A percentile compares a stretch with the other conserved stretches of the same genome.
phyloP scores from a whole-genome alignment of 2,329 filamentous ascomycete species.

The Hypoxylon sp. region DNA sequence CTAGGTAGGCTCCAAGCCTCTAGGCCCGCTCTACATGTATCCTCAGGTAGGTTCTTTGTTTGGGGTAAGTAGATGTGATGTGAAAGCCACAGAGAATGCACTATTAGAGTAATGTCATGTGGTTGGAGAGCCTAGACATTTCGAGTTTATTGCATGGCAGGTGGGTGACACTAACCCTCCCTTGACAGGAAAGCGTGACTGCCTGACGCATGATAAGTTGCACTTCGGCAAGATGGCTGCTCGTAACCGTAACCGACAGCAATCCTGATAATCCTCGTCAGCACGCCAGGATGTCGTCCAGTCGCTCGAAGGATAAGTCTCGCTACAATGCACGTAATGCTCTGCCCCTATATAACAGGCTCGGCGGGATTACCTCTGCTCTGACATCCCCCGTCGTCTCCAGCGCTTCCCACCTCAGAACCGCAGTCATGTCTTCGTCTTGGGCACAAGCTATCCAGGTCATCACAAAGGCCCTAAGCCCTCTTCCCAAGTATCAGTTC shows the following conservation, averaged over 20 bases:
- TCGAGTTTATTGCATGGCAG: neutral
- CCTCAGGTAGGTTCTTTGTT: too few species aligned
- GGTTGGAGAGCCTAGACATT: neutral
- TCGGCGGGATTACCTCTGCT: neutral
- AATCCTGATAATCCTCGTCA: neutral
- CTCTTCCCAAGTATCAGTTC: slow-evolving; percentile 32
- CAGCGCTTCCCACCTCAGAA: neutral
- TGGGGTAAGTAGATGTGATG: too few species aligned
- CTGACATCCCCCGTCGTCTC: neutral
- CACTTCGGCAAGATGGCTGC: neutral
- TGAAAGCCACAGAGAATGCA: neutral
- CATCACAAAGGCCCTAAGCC: slow-evolving; percentile 26
- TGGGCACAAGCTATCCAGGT: slow-evolving; percentile 24
- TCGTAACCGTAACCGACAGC: too few species aligned
- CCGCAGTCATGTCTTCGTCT: slow-evolving; percentile 18
- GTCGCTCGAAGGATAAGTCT: neutral
- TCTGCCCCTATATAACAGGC: slow-evolving; percentile 8
- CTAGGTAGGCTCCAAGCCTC: too few species aligned
- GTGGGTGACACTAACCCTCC: slow-evolving; percentile 5
- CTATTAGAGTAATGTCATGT: neutral
- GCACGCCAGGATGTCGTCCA: neutral
- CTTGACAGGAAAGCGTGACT: neutral
- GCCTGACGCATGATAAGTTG: slow-evolving; percentile 4
- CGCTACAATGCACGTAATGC: neutral
- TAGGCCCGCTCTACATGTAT: too few species aligned